phyloP scores from a whole-genome alignment of 352 stramenopile species.

The Aphanomyces euteiches region DNA sequence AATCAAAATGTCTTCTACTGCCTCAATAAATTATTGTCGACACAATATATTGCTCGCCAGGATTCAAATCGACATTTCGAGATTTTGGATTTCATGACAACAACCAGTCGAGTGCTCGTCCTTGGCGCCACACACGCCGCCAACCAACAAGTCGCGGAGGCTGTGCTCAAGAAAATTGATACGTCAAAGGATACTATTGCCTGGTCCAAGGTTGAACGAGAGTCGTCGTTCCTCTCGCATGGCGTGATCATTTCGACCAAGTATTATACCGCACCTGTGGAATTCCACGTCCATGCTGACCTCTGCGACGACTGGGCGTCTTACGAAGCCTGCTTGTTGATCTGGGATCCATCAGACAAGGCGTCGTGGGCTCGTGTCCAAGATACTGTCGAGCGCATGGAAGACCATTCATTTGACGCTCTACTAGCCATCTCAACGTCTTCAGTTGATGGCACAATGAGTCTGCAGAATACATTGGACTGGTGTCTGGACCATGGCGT shows the following conservation, averaged over 20 bases:
- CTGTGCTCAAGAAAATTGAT: slow-evolving; percentile 10
- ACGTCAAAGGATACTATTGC: not conserved
- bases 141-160: slow-evolving; percentile 19
- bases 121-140: not conserved
- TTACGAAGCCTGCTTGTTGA: slow-evolving; percentile 64
- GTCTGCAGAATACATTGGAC: slow-evolving; percentile 39
- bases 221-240: not conserved
- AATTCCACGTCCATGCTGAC: slow-evolving; percentile 47
- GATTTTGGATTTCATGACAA: slow-evolving; percentile 13
- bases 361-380: slow-evolving; percentile 47
- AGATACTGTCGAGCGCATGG: slow-evolving; percentile 46
- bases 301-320: slow-evolving; percentile 43
- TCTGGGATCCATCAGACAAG: slow-evolving; percentile 42
- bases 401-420: slow-evolving; percentile 51
- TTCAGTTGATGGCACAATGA: slow-evolving; percentile 30
- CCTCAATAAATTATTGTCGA: no score
- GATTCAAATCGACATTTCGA: no score
- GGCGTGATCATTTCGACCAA: slow-evolving; percentile 50
- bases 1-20: no score
- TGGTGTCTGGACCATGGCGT: slow-evolving; percentile 64
- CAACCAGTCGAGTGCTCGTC: slow-evolving; percentile 19
- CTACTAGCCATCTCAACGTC: slow-evolving; percentile 43
- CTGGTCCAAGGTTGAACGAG: not conserved
- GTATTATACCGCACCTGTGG: slow-evolving; percentile 61
- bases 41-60: no score